phyloP scores from a whole-genome alignment of 768 basidiomycete species.

The Mrakia hoshinonis region DNA sequence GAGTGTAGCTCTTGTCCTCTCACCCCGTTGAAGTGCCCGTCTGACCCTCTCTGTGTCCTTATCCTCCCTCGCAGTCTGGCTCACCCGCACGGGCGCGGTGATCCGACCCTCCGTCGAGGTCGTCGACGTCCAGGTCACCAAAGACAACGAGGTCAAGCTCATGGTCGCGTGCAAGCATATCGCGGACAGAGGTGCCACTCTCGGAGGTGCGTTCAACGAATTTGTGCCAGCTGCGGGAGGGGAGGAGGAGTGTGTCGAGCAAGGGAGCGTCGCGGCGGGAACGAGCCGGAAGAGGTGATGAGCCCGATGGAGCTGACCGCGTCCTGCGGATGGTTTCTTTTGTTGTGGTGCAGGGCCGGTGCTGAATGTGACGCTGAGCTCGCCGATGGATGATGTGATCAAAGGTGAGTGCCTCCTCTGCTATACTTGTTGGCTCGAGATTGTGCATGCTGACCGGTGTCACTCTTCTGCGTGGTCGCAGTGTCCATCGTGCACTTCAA shows the following conservation, averaged over 20 bases:
- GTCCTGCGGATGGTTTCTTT: background rate
- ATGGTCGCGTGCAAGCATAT: conserved; percentile 47
- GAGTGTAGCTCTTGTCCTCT: too few species aligned
- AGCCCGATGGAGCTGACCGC: background rate
- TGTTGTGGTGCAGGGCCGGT: conserved; percentile 37
- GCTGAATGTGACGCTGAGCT: conserved; percentile 44
- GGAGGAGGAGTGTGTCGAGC: background rate
- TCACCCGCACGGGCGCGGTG: conserved; percentile 5
- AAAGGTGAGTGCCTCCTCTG: conserved; percentile 24
- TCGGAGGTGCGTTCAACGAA: conserved; percentile 39
- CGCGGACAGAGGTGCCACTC: conserved; percentile 37
- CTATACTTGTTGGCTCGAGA: too few species aligned
- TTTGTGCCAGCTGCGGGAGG: background rate
- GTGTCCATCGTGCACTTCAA: conserved; percentile 37
- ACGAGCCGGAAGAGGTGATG: too few species aligned
- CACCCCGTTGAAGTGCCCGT: too few species aligned
- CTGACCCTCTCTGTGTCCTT: background rate
- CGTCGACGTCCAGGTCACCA: conserved; percentile 46
- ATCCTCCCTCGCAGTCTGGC: conserved; percentile 10
- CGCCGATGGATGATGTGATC: conserved; percentile 39
- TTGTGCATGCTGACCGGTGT: background rate
- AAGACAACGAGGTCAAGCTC: conserved; percentile 48
- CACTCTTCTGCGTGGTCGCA: background rate
- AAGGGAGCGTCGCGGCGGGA: too few species aligned
- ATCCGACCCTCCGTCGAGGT: conserved; percentile 51